A percentile compares a stretch with the other conserved stretches of the same genome.
Conservation (phyloP, 2,329 filamentous ascomycete species). For the Botrytis tulipae region DNA sequence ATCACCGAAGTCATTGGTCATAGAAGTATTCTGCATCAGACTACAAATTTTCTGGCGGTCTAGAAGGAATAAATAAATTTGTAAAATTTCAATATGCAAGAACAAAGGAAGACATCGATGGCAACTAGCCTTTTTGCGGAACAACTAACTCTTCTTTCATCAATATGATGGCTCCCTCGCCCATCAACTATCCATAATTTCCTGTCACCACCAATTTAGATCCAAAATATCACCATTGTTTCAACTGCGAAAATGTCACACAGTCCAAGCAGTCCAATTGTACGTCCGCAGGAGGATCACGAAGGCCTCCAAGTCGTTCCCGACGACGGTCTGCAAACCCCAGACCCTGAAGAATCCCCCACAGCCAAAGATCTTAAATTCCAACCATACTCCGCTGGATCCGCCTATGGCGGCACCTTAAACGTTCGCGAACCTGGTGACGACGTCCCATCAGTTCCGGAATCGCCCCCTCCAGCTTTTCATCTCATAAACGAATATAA, state of each 20-base stretch:
- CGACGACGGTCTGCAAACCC: conserved; percentile 4
- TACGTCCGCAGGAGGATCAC: conserved; percentile 6
- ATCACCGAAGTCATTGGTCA: neutral
- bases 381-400: neutral
- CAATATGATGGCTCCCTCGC: neutral
- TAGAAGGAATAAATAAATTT: neutral
- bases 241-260: neutral
- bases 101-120: neutral
- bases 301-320: conserved; percentile 18
- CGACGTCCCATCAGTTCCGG: neutral
- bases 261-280: neutral
- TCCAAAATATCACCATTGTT: neutral
- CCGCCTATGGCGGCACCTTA: conserved; percentile 2
- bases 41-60: neutral
- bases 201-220: neutral
- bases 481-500: conserved; percentile 16
- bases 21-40: neutral
- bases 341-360: neutral
- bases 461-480: conserved; percentile 8
- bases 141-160: conserved; percentile 1
- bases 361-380: conserved; percentile 13
- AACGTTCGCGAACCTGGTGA: neutral
- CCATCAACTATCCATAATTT: neutral
- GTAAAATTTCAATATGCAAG: neutral
- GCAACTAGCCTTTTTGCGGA: neutral